Base-by-base conservation (phyloP, 2,329 filamentous ascomycete genomes). In the Fusarium incarnatum region DNA sequence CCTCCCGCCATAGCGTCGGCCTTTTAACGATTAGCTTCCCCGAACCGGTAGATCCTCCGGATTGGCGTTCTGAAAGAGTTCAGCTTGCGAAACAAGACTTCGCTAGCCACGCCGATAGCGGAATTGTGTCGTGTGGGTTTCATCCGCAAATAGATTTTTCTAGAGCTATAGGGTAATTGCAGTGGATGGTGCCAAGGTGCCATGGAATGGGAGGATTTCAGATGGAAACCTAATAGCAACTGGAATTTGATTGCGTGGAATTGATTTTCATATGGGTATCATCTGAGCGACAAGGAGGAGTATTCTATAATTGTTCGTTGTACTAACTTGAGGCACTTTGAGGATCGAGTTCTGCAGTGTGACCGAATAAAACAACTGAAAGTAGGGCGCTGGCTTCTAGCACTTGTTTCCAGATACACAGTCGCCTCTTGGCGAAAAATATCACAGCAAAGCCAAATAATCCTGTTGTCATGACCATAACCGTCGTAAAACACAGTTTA, bases 11-110 rank as follows among this genome's bases (percentile, higher is more conserved):
- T 55, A 55, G 41, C 53, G 28, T 27, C 40, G 53, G 53, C 41
- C 8, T 12, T 20, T 27, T 25, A 47, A 12, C 7, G 22, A 34
- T 25, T 56, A 56, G 42, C 20, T 25, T 16, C 41, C 53, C 53
- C 22, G 28, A 56, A 48, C 6, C 15, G 41, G 41, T 12, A 48
- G 53, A 56, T 48, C 41, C 53, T 56, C 41, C 53, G 53, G 23
- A 46, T 48, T 56, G 28, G 53, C 42, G 41, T 48, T 47, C 13
- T 20, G 30, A 34, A 32, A 7, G 1, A 32, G 41, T 15, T 25
- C 32, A 10, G 13, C 16, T 48, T 34, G 28, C 53, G 41, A 56
- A 28, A 8, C 32, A 27, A 20, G 9, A 41, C 9, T 16, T 27
- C 8, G 27, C 12, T 32, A 46, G 42, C 27, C n/a, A 40, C 8